Evolutionary conservation across 257 asterid species (phyloP).

Genomic region (Lycium ferocissimum): DNA sequence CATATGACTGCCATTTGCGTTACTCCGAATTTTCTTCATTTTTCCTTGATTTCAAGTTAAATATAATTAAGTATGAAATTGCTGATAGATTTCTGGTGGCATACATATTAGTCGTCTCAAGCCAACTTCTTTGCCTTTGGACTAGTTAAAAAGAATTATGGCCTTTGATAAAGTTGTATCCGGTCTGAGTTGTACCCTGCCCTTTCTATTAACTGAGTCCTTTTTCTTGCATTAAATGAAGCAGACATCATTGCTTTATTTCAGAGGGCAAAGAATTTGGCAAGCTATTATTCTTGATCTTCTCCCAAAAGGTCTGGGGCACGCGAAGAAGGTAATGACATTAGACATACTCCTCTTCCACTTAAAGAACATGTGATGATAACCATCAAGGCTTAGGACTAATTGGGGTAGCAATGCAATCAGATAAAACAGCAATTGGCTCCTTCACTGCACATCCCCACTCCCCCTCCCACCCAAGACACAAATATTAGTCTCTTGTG

Average conservation of each 20-base stretch:
- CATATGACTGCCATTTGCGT: not conserved
- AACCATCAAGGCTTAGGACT: not conserved
- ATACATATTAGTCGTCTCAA: not conserved
- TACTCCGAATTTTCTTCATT: not conserved
- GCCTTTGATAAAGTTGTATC: not conserved
- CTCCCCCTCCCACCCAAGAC: not conserved
- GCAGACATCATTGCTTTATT: constrained; percentile 80
- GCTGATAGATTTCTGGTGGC: not conserved
- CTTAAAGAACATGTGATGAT: constrained; percentile 5
- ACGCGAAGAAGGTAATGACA: constrained; percentile 66
- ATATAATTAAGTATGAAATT: not conserved
- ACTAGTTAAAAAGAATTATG: not conserved
- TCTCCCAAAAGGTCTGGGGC: constrained; percentile 81
- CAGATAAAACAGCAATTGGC: not conserved
- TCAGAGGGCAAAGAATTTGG: constrained; percentile 98
- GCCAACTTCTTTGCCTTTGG: constrained; percentile 21
- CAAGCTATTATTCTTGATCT: constrained; percentile 77
- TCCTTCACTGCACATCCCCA: not conserved
- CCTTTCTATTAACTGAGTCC: not conserved
- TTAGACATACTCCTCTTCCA: not conserved
- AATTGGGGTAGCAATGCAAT: not conserved
- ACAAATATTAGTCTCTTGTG: not conserved
- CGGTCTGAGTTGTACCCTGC: not conserved
- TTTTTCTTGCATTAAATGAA: constrained; percentile 46
- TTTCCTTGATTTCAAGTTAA: constrained; percentile 22